A percentile compares a stretch with the other conserved stretches of the same genome.
Conservation (phyloP, 345 rosid genomes). For the Populus euphratica region DNA sequence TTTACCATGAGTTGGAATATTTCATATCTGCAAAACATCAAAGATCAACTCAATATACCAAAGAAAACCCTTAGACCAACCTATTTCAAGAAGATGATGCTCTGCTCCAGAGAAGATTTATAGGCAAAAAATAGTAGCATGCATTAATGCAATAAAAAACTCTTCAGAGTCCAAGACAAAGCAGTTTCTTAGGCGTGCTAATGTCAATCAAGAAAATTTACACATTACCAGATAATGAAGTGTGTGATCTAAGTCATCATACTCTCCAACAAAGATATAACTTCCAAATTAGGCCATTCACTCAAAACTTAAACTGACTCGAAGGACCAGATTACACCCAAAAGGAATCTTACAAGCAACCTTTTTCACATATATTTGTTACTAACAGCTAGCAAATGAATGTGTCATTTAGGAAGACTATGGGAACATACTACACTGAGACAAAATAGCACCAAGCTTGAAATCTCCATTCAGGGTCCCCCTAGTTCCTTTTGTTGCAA, state of each 20-base stretch:
- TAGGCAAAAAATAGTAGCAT: neutral
- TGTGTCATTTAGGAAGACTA: neutral
- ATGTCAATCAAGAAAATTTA: neutral
- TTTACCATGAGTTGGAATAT: slow-evolving; percentile 99
- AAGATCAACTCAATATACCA: slow-evolving; percentile 9
- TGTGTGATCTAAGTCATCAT: neutral
- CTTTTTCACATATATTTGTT: neutral
- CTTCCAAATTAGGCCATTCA: neutral
- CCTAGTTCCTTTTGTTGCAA: too few relatives aligned
- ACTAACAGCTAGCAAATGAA: neutral
- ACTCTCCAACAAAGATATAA: neutral
- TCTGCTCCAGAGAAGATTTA: neutral
- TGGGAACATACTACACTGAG: neutral
- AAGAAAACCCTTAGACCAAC: neutral
- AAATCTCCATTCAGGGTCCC: too few relatives aligned
- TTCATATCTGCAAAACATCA: slow-evolving; percentile 74
- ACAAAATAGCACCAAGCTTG: neutral
- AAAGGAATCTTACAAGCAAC: neutral
- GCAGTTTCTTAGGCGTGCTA: neutral
- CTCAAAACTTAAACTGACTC: neutral
- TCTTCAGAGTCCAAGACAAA: neutral
- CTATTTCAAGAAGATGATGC: neutral
- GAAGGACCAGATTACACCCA: neutral
- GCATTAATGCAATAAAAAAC: neutral
- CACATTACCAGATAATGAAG: neutral